These are phyloP conservation scores for Annulohypoxylon stygium DNA, from an alignment of 495 filamentous ascomycete genomes.

Conservation along the genomic window DNA sequence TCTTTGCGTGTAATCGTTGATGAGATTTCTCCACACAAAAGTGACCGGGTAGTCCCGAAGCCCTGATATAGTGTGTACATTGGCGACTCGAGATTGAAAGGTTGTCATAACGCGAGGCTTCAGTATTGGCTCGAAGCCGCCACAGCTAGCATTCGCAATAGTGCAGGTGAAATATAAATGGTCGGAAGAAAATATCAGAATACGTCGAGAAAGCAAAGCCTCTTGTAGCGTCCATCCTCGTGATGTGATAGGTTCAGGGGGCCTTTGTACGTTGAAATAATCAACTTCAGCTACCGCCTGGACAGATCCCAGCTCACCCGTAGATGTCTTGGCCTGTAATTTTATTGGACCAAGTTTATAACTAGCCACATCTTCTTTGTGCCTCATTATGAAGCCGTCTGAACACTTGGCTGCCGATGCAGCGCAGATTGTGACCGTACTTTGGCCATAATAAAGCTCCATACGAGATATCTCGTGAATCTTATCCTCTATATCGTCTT, in stretches of 20 bases:
- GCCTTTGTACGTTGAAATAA: constrained; percentile 11
- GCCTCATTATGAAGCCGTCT: constrained; percentile 32
- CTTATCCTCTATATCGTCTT: constrained; percentile 48
- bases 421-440: constrained; percentile 43
- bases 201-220: constrained; percentile 40
- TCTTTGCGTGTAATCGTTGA: constrained; percentile 32
- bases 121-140: constrained; percentile 20
- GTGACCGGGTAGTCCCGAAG: constrained; percentile 22
- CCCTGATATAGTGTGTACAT: constrained; percentile 31
- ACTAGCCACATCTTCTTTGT: constrained; percentile 16
- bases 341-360: constrained; percentile 33
- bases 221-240: constrained; percentile 51
- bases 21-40: constrained; percentile 26
- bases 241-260: constrained; percentile 30
- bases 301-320: constrained; percentile 18
- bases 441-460: constrained; percentile 43
- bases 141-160: constrained; percentile 37
- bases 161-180: constrained; percentile 37
- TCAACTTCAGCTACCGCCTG: constrained; percentile 25
- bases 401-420: constrained; percentile 36
- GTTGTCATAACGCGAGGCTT: constrained; percentile 28
- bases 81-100: constrained; percentile 25
- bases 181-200: constrained; percentile 41
- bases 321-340: constrained; percentile 16
- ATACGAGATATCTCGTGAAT: constrained; percentile 42